Percentiles rank a stretch among this genome's conserved stretches.
These are phyloP conservation scores for Arachnomyces sp. DNA, from an alignment of 2,329 filamentous ascomycete genomes.

Conservation along the genomic window DNA sequence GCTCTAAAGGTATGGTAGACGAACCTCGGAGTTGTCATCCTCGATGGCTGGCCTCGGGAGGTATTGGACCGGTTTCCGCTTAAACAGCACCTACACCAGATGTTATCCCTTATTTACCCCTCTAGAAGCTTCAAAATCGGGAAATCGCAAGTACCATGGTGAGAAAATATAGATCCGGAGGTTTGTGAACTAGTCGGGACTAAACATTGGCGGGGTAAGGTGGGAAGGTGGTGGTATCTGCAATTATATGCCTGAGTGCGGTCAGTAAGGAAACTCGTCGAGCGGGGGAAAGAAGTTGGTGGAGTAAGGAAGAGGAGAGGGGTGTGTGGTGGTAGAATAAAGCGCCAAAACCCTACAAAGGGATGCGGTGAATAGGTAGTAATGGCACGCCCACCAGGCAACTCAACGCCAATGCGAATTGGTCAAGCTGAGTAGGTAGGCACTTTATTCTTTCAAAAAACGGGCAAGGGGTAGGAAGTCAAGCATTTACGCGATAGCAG, in stretches of 20 bases:
- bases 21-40: conserved; percentile 77
- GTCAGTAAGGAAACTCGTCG: neutral
- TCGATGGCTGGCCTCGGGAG: conserved; percentile 63
- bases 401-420: too few species aligned
- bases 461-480: conserved; percentile 1
- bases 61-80: conserved; percentile 88
- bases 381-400: neutral
- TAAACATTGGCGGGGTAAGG: conserved; percentile 5
- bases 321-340: conserved; percentile 2
- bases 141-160: too few species aligned
- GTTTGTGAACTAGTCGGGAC: too few species aligned
- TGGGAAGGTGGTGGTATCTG: conserved; percentile 6
- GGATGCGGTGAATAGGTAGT: neutral
- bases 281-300: conserved; percentile 6
- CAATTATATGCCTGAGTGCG: neutral
- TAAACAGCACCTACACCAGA: conserved; percentile 71
- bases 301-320: conserved; percentile 7
- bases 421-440: conserved; percentile 7
- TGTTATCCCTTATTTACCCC: conserved; percentile 15
- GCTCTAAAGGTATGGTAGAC: conserved; percentile 17
- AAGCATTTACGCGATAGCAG: too few species aligned
- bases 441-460: conserved; percentile 1
- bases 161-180: neutral
- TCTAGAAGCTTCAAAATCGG: neutral
- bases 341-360: too few species aligned